These are phyloP conservation scores for Wickerhamiella spandovensis DNA, from an alignment of 805 yeast genomes.

Conservation along the genomic window DNA sequence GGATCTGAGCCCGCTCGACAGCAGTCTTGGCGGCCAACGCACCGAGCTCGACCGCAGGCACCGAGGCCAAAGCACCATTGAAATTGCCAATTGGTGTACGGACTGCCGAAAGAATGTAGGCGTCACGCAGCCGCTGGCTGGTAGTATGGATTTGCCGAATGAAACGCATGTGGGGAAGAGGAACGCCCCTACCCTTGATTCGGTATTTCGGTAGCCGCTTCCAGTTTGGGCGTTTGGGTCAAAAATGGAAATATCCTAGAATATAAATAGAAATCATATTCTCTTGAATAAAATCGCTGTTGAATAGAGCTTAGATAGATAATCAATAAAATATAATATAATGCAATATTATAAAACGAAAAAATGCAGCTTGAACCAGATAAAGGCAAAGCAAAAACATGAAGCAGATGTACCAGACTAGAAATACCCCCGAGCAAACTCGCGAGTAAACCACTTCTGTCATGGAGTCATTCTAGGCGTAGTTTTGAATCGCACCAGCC, in stretches of 20 bases:
- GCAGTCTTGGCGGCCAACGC: constrained; percentile 80
- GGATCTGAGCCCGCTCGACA: constrained; percentile 63
- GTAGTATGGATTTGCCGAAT: neutral
- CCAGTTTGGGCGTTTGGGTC: neutral
- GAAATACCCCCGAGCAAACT: constrained; percentile 1
- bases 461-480: constrained; percentile 14
- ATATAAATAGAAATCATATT: too few relatives aligned
- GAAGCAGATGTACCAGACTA: constrained; percentile 1
- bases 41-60: constrained; percentile 69
- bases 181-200: neutral
- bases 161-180: neutral
- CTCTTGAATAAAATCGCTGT: too few relatives aligned
- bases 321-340: too few relatives aligned
- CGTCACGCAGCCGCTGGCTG: neutral
- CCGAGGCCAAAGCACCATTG: constrained; percentile 64
- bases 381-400: too few relatives aligned
- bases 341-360: too few relatives aligned
- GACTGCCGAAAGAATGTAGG: constrained; percentile 70
- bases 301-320: too few relatives aligned
- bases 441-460: constrained; percentile 5
- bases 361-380: too few relatives aligned
- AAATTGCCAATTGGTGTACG: constrained; percentile 94
- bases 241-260: too few relatives aligned
- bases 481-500: constrained; percentile 20
- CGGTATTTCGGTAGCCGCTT: neutral